Percentiles rank a stretch among this genome's conserved stretches.
phyloP scores from a whole-genome alignment of 164 flowering plant species.

The Taxillus chinensis region DNA sequence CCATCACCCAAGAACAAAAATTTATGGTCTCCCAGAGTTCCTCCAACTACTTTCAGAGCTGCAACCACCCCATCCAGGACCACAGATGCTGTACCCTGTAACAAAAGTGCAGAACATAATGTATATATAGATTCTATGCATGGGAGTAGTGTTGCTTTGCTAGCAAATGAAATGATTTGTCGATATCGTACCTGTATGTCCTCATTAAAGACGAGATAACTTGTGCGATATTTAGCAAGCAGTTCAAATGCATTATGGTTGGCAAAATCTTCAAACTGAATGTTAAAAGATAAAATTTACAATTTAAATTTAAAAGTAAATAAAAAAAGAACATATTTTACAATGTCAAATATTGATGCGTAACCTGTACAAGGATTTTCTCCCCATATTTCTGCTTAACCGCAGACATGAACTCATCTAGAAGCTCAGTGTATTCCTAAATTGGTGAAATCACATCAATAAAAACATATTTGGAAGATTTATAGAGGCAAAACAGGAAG shows the following conservation, averaged over 20 bases:
- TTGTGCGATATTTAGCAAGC: constrained; percentile 50
- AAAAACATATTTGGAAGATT: too few species aligned
- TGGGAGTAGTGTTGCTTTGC: background rate
- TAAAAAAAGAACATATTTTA: too few species aligned
- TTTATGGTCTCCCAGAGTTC: constrained; percentile 62
- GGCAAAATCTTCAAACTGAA: constrained; percentile 88
- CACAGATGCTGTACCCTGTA: constrained; percentile 87
- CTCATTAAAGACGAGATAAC: constrained; percentile 87
- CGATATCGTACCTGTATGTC: constrained; percentile 64
- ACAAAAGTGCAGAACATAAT: background rate
- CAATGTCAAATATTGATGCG: background rate
- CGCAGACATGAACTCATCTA: constrained; percentile 74
- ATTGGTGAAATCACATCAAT: too few species aligned
- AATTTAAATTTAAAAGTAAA: too few species aligned
- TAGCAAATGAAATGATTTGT: background rate
- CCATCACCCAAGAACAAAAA: constrained; percentile 91
- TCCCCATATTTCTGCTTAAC: constrained; percentile 80
- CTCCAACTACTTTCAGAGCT: constrained; percentile 54
- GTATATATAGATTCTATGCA: background rate
- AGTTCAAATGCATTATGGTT: constrained; percentile 86
- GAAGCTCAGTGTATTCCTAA: constrained; percentile 71
- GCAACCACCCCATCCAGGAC: constrained; percentile 75
- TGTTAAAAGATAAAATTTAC: too few species aligned
- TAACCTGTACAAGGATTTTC: constrained; percentile 70
- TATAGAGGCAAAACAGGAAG: too few species aligned